phyloP scores from a whole-genome alignment of 1,284 basidiomycete species.

The Tylopilus sp. region DNA sequence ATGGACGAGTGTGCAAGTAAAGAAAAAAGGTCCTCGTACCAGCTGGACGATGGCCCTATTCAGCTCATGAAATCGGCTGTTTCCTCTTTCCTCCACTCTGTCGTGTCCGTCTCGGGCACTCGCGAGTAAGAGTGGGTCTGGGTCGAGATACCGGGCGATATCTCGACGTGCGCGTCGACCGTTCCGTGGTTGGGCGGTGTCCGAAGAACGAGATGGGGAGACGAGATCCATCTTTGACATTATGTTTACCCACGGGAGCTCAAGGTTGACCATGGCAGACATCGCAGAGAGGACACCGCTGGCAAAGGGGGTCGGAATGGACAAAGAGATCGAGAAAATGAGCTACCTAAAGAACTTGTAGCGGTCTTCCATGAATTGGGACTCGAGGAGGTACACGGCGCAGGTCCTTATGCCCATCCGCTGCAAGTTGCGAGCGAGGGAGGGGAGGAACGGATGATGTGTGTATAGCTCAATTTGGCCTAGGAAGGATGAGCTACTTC shows the following conservation, averaged over 20 bases:
- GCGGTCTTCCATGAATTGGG: slow-evolving; percentile 98
- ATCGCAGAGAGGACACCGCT: slow-evolving; percentile 98
- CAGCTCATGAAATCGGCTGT: slow-evolving; percentile 88
- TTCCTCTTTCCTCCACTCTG: slow-evolving; percentile 53
- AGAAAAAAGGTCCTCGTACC: slow-evolving; percentile 45
- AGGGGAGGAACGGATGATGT: slow-evolving; percentile 94
- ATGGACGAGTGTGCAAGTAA: slow-evolving; percentile 8
- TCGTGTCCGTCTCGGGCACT: slow-evolving; percentile 44
- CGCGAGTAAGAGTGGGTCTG: slow-evolving; percentile 89
- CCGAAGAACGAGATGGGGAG: slow-evolving; percentile 45
- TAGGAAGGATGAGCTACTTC: slow-evolving; percentile 32
- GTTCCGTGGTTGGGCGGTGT: slow-evolving; percentile 60
- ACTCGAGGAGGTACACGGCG: slow-evolving; percentile 91
- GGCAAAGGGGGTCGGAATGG: slow-evolving; percentile 11
- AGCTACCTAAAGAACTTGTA: slow-evolving; percentile 92
- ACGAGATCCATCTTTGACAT: slow-evolving; percentile 99
- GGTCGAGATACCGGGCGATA: slow-evolving; percentile 91
- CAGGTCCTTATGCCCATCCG: slow-evolving; percentile 76
- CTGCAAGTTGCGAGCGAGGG: slow-evolving; percentile 71
- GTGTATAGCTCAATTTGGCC: slow-evolving; percentile 99
- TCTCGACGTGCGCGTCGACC: slow-evolving; percentile 70
- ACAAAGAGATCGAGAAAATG: background rate
- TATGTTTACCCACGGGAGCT: slow-evolving; percentile 95
- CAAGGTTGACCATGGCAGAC: slow-evolving; percentile 98
- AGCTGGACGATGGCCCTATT: slow-evolving; percentile 95